phyloP scores from a whole-genome alignment of 768 basidiomycete species.

The Kwoniella bestiolae region DNA sequence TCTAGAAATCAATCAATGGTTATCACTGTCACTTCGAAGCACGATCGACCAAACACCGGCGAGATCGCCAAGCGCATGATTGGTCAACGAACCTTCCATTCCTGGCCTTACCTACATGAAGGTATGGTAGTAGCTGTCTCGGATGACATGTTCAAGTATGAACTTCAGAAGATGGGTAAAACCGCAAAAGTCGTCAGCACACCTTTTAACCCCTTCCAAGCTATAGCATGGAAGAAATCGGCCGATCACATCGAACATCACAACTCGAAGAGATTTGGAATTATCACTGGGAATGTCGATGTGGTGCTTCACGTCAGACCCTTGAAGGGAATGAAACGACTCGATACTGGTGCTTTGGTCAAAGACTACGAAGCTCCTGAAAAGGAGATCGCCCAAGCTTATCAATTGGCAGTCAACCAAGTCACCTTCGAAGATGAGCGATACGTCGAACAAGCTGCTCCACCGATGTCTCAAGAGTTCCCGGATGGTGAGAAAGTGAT shows the following conservation, averaged over 20 bases:
- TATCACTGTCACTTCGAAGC: constrained; percentile 75
- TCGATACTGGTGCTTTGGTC: constrained; percentile 86
- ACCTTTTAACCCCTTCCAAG: constrained; percentile 71
- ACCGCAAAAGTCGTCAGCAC: constrained; percentile 63
- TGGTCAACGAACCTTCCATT: constrained; percentile 74
- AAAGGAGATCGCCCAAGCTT: constrained; percentile 81
- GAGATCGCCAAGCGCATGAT: constrained; percentile 76
- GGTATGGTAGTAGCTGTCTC: constrained; percentile 84
- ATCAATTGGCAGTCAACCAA: constrained; percentile 80
- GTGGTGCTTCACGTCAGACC: constrained; percentile 85
- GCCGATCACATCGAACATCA: constrained; percentile 78
- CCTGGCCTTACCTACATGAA: constrained; percentile 96
- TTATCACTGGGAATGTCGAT: constrained; percentile 79
- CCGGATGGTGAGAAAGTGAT: constrained; percentile 89
- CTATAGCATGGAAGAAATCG: constrained; percentile 77
- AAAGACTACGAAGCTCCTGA: constrained; percentile 88
- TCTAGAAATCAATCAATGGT: constrained; percentile 93
- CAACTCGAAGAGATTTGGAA: constrained; percentile 88
- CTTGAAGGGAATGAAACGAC: constrained; percentile 87
- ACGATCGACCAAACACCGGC: constrained; percentile 70
- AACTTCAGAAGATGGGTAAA: constrained; percentile 58
- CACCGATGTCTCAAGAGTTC: constrained; percentile 83
- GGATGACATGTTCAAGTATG: constrained; percentile 84
- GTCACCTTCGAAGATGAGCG: constrained; percentile 87
- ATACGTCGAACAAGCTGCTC: constrained; percentile 72